Percentiles rank a stretch among this genome's conserved stretches.
Evolutionary conservation across 2,329 filamentous ascomycete species (phyloP).

Genomic region (Mycocentrospora acerina): DNA sequence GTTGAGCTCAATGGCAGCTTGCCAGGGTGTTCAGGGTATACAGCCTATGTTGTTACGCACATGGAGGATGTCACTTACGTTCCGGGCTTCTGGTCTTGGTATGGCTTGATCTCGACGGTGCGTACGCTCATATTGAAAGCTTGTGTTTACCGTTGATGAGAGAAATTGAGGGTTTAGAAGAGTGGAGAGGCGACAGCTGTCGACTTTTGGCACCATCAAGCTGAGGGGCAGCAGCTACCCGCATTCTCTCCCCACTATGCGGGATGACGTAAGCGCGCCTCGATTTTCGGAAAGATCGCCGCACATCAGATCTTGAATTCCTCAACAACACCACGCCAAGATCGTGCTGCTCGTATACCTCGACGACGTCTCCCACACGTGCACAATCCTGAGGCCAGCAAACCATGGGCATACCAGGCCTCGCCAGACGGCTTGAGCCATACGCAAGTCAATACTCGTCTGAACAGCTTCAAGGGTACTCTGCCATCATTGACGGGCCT

Average conservation of each 20-base stretch:
- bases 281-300: background rate
- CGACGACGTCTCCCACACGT: background rate
- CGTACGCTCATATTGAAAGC: slow-evolving; percentile 62
- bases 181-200: slow-evolving; percentile 9
- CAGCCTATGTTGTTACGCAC: background rate
- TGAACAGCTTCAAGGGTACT: slow-evolving; percentile 25
- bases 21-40: background rate
- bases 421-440: slow-evolving; percentile 33
- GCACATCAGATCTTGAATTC: background rate
- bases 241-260: background rate
- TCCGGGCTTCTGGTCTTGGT: slow-evolving; percentile 96
- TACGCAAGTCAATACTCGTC: slow-evolving; percentile 28
- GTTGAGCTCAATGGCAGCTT: background rate
- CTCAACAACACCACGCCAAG: background rate
- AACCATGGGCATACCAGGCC: slow-evolving; percentile 39
- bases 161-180: slow-evolving; percentile 14
- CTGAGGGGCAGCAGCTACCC: background rate
- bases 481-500: slow-evolving; percentile 70
- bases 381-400: no score
- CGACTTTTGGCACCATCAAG: slow-evolving; percentile 4
- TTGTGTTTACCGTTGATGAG: slow-evolving; percentile 21
- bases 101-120: slow-evolving; percentile 80
- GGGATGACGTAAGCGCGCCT: background rate
- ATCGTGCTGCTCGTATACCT: background rate
- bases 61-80: slow-evolving; percentile 69